Evolutionary conservation across 192 early-diverging fungal species (phyloP).

Genomic region (Umbelopsis ramanniana): DNA sequence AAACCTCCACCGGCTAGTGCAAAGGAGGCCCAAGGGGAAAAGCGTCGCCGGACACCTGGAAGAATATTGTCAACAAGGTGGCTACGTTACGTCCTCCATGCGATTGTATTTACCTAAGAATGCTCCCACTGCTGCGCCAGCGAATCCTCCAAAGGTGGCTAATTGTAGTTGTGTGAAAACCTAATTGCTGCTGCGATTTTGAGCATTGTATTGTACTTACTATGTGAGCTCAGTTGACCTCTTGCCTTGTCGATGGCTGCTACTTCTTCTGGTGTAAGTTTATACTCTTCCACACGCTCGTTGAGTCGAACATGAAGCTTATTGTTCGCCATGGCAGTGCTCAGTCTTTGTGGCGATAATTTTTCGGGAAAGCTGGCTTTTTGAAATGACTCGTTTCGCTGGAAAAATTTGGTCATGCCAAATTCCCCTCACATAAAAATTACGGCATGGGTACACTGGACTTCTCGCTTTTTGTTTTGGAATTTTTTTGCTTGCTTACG

Average conservation of each 20-base stretch:
- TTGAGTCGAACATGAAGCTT: slow-evolving; percentile 7
- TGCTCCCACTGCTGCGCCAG: slow-evolving; percentile 31
- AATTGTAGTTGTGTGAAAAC: neutral
- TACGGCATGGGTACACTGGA: too few species aligned
- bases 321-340: neutral
- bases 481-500: too few species aligned
- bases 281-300: slow-evolving; percentile 25
- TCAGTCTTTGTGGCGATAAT: neutral
- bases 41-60: slow-evolving; percentile 25
- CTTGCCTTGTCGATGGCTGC: slow-evolving; percentile 34
- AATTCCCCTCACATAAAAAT: too few species aligned
- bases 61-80: neutral
- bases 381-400: neutral
- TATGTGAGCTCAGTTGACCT: slow-evolving; percentile 28
- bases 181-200: neutral
- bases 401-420: neutral
- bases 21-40: slow-evolving; percentile 28
- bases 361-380: neutral
- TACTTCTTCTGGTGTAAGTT: slow-evolving; percentile 37
- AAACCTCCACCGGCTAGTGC: slow-evolving; percentile 36
- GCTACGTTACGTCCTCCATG: neutral
- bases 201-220: slow-evolving; percentile 21
- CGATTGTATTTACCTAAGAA: slow-evolving; percentile 17
- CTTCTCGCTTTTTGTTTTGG: too few species aligned
- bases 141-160: slow-evolving; percentile 35